These are phyloP conservation scores for Solanum phureja DNA, from an alignment of 257 asterid genomes.

Conservation along the genomic window DNA sequence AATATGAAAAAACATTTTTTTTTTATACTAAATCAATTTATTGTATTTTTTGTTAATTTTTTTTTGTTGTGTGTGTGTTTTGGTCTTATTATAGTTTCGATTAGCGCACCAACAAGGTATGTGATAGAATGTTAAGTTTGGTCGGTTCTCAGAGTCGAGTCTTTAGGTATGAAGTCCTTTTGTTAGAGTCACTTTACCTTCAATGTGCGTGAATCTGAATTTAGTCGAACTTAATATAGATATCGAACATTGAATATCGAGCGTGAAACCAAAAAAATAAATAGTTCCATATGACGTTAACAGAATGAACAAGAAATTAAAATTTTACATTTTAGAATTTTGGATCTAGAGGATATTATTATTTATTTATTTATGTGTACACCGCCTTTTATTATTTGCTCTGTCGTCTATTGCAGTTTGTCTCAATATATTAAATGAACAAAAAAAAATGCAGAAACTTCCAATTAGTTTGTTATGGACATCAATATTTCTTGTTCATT, in stretches of 20 bases:
- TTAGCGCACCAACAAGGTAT: too few relatives aligned
- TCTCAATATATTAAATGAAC: background rate
- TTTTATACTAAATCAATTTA: background rate
- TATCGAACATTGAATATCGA: background rate
- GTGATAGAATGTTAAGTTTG: background rate
- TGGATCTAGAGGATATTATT: background rate
- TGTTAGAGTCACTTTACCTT: too few relatives aligned
- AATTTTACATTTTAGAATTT: too few relatives aligned
- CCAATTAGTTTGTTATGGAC: background rate
- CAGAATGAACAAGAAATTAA: background rate
- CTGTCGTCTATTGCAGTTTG: background rate
- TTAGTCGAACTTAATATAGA: background rate
- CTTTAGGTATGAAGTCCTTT: background rate
- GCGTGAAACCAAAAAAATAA: background rate
- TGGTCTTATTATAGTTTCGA: background rate
- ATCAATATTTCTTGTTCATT: background rate
- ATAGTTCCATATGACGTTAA: background rate
- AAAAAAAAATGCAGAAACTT: background rate
- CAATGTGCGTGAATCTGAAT: accelerated
- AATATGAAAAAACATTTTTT: background rate
- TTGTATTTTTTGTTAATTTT: too few relatives aligned
- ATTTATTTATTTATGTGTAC: background rate
- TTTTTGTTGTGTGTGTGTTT: background rate
- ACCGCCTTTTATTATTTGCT: background rate
- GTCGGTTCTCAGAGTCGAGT: too few relatives aligned